Conservation (phyloP, 2,329 filamentous ascomycete genomes). For the Exophiala sp. region DNA sequence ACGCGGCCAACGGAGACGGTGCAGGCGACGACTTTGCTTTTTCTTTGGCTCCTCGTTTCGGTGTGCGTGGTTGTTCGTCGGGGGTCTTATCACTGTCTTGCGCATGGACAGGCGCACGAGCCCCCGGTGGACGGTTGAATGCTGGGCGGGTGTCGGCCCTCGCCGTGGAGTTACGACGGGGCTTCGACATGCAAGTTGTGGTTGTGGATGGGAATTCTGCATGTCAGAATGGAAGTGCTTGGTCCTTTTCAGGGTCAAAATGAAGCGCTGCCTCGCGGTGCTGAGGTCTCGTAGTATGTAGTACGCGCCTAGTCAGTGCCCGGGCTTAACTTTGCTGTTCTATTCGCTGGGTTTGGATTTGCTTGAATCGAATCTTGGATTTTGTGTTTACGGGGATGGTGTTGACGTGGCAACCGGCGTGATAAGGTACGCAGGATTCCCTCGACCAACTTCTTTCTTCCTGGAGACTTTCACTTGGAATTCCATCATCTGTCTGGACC, state of each 20-base stretch:
- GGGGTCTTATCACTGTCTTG: slow-evolving; percentile 1
- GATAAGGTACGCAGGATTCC: no score
- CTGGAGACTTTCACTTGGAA: no score
- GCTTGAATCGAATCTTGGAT: slow-evolving; percentile 2
- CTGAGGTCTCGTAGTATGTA: no score
- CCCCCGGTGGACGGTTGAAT: slow-evolving; percentile 31
- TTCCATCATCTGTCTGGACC: no score
- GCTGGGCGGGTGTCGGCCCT: slow-evolving; percentile 31
- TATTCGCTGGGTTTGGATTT: neutral
- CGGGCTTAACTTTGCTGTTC: neutral
- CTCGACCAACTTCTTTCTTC: no score
- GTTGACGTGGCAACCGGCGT: slow-evolving; percentile 2
- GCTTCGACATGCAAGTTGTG: slow-evolving; percentile 27
- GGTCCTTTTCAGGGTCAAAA: no score
- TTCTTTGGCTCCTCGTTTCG: slow-evolving; percentile 20
- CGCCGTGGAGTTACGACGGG: slow-evolving; percentile 28
- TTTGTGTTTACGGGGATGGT: neutral
- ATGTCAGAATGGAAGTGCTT: slow-evolving; percentile 16
- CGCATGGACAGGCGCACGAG: slow-evolving; percentile 23
- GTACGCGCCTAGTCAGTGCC: neutral
- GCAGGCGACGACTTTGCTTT: slow-evolving; percentile 23
- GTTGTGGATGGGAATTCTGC: slow-evolving; percentile 4
- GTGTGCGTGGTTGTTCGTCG: slow-evolving; percentile 16
- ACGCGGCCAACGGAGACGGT: slow-evolving; percentile 22
- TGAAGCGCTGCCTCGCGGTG: no score